These are phyloP conservation scores for Chaetomiaceae sp. DNA, from an alignment of 2,329 filamentous ascomycete species.

Conservation along the genomic window DNA sequence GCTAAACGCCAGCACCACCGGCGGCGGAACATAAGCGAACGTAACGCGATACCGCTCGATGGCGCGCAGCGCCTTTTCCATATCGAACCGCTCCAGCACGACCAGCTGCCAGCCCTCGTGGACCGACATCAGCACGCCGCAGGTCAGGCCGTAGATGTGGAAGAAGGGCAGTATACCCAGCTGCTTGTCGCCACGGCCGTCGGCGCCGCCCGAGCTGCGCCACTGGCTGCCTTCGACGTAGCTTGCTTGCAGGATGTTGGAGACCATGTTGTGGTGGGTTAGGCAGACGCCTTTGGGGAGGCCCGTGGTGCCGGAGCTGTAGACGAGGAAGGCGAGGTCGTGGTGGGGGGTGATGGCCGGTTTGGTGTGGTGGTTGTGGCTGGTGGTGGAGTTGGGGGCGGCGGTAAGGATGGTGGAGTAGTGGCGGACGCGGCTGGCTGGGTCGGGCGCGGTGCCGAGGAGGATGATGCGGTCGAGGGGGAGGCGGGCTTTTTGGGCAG, in stretches of 20 bases:
- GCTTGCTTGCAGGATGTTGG: conserved; percentile 60
- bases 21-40: conserved; percentile 77
- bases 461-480: conserved; percentile 67
- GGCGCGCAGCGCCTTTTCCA: conserved; percentile 70
- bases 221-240: conserved; percentile 52
- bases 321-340: conserved; percentile 80
- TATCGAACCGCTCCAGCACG: conserved; percentile 75
- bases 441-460: conserved; percentile 64
- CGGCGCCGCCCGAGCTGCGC: conserved; percentile 51
- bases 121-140: conserved; percentile 63
- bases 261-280: conserved; percentile 74
- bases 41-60: conserved; percentile 73
- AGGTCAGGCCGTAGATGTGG: conserved; percentile 81
- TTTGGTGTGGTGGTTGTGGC: conserved; percentile 35
- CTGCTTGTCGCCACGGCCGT: conserved; percentile 64
- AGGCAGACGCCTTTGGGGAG: conserved; percentile 89
- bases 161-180: conserved; percentile 83
- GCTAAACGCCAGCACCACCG: conserved; percentile 72
- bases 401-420: conserved; percentile 63
- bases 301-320: conserved; percentile 86
- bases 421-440: conserved; percentile 57
- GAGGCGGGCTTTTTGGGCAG: conserved; percentile 66
- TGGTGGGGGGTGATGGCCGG: conserved; percentile 54
- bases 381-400: no score
- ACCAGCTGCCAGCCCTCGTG: conserved; percentile 62